Evolutionary conservation across 2,329 filamentous ascomycete species (phyloP).

Genomic region (Cordyceps tenuipes): DNA sequence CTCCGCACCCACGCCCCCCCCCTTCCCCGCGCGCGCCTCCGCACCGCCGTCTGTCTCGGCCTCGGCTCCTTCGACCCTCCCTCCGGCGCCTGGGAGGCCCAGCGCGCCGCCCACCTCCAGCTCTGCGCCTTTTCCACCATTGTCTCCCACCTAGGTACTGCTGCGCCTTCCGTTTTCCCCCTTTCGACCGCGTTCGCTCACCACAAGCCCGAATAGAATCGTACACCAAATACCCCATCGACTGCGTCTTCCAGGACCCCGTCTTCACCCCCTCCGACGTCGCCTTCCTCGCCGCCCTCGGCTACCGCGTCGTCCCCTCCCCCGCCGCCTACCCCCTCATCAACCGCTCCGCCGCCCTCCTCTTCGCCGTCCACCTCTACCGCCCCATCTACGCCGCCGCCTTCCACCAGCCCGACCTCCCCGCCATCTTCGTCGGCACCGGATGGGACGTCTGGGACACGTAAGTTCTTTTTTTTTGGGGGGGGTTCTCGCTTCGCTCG

Average conservation of each 20-base stretch:
- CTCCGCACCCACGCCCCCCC: constrained; percentile 21
- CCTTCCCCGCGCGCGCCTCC: not conserved
- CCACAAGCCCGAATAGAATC: not conserved
- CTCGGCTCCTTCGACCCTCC: constrained; percentile 46
- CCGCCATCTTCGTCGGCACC: constrained; percentile 51
- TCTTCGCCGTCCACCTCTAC: constrained; percentile 57
- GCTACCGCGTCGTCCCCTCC: constrained; percentile 42
- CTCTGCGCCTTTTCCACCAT: constrained; percentile 44
- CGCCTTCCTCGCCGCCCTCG: constrained; percentile 45
- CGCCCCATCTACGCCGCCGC: constrained; percentile 43
- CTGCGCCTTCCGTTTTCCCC: too few species aligned
- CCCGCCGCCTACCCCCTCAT: constrained; percentile 47
- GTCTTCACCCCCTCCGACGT: constrained; percentile 40
- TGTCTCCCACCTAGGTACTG: constrained; percentile 36
- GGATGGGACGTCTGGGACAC: constrained; percentile 42
- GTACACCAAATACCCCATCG: constrained; percentile 22
- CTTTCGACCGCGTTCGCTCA: too few species aligned
- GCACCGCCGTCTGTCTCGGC: constrained; percentile 43
- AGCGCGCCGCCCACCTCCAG: constrained; percentile 41
- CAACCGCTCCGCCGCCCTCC: constrained; percentile 37
- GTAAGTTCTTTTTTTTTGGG: constrained; percentile 26
- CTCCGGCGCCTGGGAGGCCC: constrained; percentile 37
- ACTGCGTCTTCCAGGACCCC: constrained; percentile 47
- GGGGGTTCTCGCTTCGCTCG: not conserved
- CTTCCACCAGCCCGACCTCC: constrained; percentile 34